Conservation (phyloP, 2,329 filamentous ascomycete species). For the Colletotrichum sublineola region DNA sequence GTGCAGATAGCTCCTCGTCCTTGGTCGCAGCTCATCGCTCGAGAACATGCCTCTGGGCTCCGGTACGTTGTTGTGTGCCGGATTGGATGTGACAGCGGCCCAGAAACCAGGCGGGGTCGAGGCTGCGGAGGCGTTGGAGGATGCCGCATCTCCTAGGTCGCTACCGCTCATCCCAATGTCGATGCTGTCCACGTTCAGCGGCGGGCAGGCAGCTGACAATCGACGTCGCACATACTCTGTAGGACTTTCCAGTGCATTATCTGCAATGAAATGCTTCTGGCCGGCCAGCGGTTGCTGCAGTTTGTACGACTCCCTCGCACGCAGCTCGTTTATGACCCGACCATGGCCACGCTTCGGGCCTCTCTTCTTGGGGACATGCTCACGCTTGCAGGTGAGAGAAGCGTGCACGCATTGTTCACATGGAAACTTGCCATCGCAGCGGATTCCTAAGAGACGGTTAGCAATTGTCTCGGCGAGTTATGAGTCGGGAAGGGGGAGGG, state of each 20-base stretch:
- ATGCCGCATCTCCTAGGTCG: constrained; percentile 37
- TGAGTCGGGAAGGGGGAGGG: background rate
- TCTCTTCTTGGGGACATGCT: constrained; percentile 74
- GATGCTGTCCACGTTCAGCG: constrained; percentile 43
- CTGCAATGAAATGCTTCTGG: constrained; percentile 38
- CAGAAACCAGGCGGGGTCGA: constrained; percentile 49
- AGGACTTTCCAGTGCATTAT: constrained; percentile 49
- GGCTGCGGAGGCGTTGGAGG: constrained; percentile 44
- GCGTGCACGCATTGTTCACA: constrained; percentile 73
- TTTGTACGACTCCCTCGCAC: constrained; percentile 58
- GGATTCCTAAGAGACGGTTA: constrained; percentile 52
- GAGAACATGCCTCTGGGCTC: constrained; percentile 55
- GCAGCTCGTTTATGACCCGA: constrained; percentile 73
- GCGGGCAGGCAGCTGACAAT: constrained; percentile 42
- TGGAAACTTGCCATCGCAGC: constrained; percentile 61
- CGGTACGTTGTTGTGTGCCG: constrained; percentile 46
- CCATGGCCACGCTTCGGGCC: constrained; percentile 73
- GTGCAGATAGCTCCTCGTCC: constrained; percentile 58
- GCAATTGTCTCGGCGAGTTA: background rate
- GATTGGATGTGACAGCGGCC: constrained; percentile 49
- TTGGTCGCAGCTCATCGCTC: constrained; percentile 59
- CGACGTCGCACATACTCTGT: constrained; percentile 48
- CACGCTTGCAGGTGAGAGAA: constrained; percentile 72
- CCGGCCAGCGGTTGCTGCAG: constrained; percentile 51
- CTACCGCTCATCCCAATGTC: constrained; percentile 40